phyloP scores from a whole-genome alignment of 202 grass and related monocot genomes.

The Eragrostis tef region DNA sequence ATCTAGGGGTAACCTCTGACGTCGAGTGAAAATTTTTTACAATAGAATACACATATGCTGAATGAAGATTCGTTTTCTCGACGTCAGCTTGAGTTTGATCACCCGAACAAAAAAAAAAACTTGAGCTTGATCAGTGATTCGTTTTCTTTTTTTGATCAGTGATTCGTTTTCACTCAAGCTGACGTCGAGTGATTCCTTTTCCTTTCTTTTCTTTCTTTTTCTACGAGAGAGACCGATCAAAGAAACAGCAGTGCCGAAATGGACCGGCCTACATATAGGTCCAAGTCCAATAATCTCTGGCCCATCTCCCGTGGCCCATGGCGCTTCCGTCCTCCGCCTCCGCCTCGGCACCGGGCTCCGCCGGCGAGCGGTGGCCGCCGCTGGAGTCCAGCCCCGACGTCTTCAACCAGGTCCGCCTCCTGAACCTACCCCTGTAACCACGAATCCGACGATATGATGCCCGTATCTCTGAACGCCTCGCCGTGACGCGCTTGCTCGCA shows the following conservation, averaged over 20 bases:
- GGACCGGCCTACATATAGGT: neutral
- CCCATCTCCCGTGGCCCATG: slow-evolving; percentile 30
- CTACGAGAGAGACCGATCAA: neutral
- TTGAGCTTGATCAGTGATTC: too few relatives aligned
- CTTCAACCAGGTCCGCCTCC: slow-evolving; percentile 53
- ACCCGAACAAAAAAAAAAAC: too few relatives aligned
- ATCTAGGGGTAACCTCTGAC: too few relatives aligned
- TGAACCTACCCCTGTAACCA: neutral
- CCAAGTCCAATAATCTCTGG: neutral
- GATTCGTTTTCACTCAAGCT: too few relatives aligned
- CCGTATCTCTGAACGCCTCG: neutral
- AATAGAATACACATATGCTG: too few relatives aligned
- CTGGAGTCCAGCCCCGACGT: slow-evolving; percentile 66
- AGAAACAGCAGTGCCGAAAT: neutral
- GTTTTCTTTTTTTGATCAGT: too few relatives aligned
- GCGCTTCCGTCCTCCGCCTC: slow-evolving; percentile 33
- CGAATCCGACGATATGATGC: neutral
- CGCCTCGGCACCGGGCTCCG: slow-evolving; percentile 4
- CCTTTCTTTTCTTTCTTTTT: too few relatives aligned
- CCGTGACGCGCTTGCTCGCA: slow-evolving; percentile 8
- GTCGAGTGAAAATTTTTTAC: too few relatives aligned
- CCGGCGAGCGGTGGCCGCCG: slow-evolving; percentile 60
- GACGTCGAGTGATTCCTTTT: too few relatives aligned
- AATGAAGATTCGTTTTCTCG: too few relatives aligned
- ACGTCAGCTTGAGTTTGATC: too few relatives aligned